A percentile compares a stretch with the other conserved stretches of the same genome.
Conservation (phyloP, 2,329 filamentous ascomycete species). For the Exophiala sp. region DNA sequence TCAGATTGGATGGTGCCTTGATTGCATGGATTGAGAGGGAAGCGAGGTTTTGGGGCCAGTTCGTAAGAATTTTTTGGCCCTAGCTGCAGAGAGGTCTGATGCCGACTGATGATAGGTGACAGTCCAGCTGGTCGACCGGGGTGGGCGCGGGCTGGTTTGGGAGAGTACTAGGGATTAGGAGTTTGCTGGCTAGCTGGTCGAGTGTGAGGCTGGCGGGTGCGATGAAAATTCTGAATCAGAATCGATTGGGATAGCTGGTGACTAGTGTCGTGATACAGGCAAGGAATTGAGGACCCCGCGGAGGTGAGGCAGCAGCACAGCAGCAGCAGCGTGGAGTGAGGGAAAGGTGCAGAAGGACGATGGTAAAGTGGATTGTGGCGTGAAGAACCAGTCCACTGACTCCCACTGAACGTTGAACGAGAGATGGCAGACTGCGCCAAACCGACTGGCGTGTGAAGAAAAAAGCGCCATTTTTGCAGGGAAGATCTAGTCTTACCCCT, state of each 20-base stretch:
- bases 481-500: background rate
- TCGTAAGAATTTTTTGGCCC: constrained; percentile 5
- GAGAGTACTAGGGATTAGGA: background rate
- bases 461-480: background rate
- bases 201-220: too few relatives aligned
- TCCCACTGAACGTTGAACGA: too few relatives aligned
- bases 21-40: constrained; percentile 16
- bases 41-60: constrained; percentile 15
- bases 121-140: background rate
- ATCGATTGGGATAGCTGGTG: background rate
- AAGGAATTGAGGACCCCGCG: background rate
- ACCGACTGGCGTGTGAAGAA: too few relatives aligned
- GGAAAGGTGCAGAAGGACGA: background rate
- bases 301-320: background rate
- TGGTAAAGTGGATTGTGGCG: background rate
- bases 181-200: background rate
- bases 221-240: background rate
- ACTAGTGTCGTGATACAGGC: background rate
- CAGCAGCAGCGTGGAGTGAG: background rate
- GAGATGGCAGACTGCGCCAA: too few relatives aligned
- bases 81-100: constrained; percentile 11
- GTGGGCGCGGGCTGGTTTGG: background rate
- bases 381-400: background rate
- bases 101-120: constrained; percentile 3
- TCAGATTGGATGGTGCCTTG: constrained; percentile 22